Conservation (phyloP, 2,329 filamentous ascomycete species). For the Akanthomyces dipterigenus region DNA sequence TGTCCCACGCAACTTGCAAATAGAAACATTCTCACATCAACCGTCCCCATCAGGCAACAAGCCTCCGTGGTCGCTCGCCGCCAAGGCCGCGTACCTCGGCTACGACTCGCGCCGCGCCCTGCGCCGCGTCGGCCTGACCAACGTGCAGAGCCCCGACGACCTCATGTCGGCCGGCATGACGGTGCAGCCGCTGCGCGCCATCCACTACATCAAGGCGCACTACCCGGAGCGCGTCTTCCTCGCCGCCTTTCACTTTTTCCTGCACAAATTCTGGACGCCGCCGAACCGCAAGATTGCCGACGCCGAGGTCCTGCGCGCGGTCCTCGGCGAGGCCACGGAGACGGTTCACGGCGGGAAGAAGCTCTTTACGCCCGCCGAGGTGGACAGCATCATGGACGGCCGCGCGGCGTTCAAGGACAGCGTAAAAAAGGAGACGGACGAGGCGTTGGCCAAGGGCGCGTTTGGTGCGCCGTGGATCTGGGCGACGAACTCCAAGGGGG, state of each 20-base stretch:
- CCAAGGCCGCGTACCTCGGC: slow-evolving; percentile 54
- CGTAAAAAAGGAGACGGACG: slow-evolving; percentile 52
- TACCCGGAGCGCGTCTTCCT: slow-evolving; percentile 45
- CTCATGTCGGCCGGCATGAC: slow-evolving; percentile 38
- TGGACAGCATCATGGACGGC: slow-evolving; percentile 48
- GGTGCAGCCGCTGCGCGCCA: slow-evolving; percentile 54
- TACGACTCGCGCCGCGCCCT: slow-evolving; percentile 35
- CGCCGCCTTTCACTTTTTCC: slow-evolving; percentile 47
- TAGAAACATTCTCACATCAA: neutral
- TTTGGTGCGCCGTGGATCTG: slow-evolving; percentile 75
- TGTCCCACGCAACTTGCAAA: slow-evolving; percentile 4
- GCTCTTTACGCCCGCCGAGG: slow-evolving; percentile 46
- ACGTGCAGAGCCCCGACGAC: slow-evolving; percentile 33
- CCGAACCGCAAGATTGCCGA: slow-evolving; percentile 53
- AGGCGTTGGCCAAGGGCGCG: slow-evolving; percentile 57
- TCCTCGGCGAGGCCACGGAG: slow-evolving; percentile 27
- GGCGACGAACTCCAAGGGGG: slow-evolving; percentile 52
- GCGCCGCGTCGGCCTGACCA: slow-evolving; percentile 29
- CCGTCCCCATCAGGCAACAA: slow-evolving; percentile 51
- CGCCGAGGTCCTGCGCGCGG: slow-evolving; percentile 42
- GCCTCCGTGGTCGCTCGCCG: slow-evolving; percentile 65
- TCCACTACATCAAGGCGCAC: slow-evolving; percentile 59
- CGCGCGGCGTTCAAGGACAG: slow-evolving; percentile 37
- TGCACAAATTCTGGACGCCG: slow-evolving; percentile 55
- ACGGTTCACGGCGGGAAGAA: slow-evolving; percentile 17